These are phyloP conservation scores for Daldinia caldariorum DNA, from an alignment of 495 filamentous ascomycete genomes.

Conservation along the genomic window DNA sequence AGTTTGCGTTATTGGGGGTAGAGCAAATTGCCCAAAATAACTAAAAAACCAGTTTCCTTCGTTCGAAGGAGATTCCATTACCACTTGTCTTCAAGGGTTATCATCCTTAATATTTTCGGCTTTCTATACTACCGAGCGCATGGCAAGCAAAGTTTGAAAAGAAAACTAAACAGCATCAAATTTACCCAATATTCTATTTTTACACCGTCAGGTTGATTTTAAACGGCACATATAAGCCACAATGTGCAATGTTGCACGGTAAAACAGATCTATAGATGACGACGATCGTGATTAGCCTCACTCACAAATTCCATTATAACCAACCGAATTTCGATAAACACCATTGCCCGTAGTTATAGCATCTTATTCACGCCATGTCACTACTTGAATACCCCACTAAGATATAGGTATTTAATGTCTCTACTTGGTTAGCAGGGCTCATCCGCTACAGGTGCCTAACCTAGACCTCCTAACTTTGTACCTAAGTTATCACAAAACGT, in stretches of 20 bases:
- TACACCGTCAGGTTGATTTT: neutral
- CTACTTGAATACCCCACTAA: slow-evolving; percentile 16
- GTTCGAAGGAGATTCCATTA: neutral
- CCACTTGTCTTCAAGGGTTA: neutral
- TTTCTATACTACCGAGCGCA: no score
- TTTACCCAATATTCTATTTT: neutral
- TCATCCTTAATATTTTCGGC: neutral
- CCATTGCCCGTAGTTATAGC: neutral
- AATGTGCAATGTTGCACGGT: neutral
- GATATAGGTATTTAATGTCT: slow-evolving; percentile 17
- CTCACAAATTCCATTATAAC: slow-evolving; percentile 1
- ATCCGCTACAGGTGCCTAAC: no score
- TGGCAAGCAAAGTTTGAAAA: neutral
- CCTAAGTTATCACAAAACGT: slow-evolving; percentile 10
- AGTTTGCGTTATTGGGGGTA: neutral
- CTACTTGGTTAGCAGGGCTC: slow-evolving; percentile 25
- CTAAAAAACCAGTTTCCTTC: neutral
- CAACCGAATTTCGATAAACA: neutral
- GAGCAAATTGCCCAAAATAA: neutral
- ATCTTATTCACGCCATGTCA: neutral
- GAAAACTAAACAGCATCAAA: neutral
- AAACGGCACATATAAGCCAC: neutral
- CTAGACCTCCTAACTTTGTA: slow-evolving; percentile 9
- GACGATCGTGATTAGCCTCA: neutral
- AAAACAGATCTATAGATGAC: neutral